phyloP scores from a whole-genome alignment of 2,329 filamentous ascomycete species.

The Helotiales sp. region DNA sequence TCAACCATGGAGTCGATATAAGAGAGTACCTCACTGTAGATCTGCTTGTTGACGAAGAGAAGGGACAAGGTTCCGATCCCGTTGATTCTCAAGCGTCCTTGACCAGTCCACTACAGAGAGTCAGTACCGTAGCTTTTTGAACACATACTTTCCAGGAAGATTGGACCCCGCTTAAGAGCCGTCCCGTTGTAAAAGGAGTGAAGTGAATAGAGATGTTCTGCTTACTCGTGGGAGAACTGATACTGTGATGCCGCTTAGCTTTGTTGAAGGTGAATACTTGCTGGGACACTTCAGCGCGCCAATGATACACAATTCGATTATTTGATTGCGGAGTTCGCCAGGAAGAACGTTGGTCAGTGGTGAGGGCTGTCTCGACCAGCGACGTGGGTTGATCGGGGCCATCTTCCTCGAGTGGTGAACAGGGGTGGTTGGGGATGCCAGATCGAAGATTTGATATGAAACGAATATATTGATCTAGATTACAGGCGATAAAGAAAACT shows the following conservation, averaged over 20 bases:
- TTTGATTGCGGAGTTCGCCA: constrained; percentile 19
- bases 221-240: constrained; percentile 6
- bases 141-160: no score
- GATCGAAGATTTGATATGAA: neutral
- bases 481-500: no score
- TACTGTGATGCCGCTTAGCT: neutral
- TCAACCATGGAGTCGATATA: constrained; percentile 17
- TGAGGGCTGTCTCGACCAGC: neutral
- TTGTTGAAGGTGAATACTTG: neutral
- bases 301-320: constrained; percentile 13
- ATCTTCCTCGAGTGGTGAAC: neutral
- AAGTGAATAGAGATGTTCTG: no score
- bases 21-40: constrained; percentile 13
- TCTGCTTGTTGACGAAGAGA: constrained; percentile 19
- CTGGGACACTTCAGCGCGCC: constrained; percentile 1
- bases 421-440: neutral
- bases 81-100: constrained; percentile 1
- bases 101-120: constrained; percentile 11
- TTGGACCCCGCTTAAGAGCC: no score
- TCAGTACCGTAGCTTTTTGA: no score
- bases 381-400: no score
- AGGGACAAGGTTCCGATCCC: constrained; percentile 18
- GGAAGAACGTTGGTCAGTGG: constrained; percentile 1
- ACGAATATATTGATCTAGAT: neutral
- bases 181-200: no score